Evolutionary conservation across 2,329 filamentous ascomycete species (phyloP), one percentile per base, ranked within the genome.

Genomic region (Lanzia echinophila): DNA sequence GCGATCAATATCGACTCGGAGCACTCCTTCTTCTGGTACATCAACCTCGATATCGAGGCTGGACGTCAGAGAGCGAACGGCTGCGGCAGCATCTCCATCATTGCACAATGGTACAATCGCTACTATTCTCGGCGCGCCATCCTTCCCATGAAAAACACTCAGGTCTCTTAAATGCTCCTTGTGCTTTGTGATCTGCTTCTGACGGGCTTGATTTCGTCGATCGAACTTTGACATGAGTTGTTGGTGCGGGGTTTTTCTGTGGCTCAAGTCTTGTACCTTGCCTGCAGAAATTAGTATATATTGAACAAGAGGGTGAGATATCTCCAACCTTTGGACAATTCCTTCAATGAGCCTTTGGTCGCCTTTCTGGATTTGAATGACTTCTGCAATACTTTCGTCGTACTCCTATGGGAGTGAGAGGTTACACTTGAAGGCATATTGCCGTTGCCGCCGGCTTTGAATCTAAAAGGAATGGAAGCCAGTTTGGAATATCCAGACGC

Each of bases 191-290:
- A 87, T 75, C 65, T 92, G 88, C 70, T 86, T 84, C 76, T 99
- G 94, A 71, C 92, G 92, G 63, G 90, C 88, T 75, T 95, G 90
- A 71, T 99, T 97, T 64, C 90, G 85, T 56, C 94, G 87, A 72
- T 96, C 90, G 70, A 99, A 81, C 73, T 97, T 99, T 56, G 90
- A 95, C 88, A 96, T 92, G 73, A 96, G 83, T 74, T 96, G 90
- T 70, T 99, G 94, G 70, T 96, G 90, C 53, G 89, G 89, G 15
- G 92, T 96, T 71, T 89, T 95, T 67, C 92, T 84, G 64, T 78
- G 77, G 64, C 79, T 82, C 67, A 95, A 88, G 65, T 82, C 75
- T 53, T 78, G 85, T 47, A 92, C 79, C 71, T 94, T 94, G 68
- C 91, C 89, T 94, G 58, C 36, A 55, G 44, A 20, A 55, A 42